phyloP scores from a whole-genome alignment of 345 rosid species.

The Ceriops decandra region DNA sequence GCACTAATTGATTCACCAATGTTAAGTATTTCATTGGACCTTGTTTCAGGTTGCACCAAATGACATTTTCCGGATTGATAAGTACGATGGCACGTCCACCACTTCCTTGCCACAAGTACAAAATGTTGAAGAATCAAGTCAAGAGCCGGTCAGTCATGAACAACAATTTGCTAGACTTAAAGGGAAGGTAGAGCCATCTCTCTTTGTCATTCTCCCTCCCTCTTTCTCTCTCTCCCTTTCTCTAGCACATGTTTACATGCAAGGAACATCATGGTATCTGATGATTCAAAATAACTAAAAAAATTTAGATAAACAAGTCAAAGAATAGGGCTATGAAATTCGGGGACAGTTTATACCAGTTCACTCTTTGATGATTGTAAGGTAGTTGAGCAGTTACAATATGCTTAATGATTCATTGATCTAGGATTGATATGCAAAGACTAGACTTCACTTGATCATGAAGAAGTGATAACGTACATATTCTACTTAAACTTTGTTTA shows the following conservation, averaged over 20 bases:
- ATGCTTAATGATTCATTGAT: too few species aligned
- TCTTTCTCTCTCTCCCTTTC: background rate
- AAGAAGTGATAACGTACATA: too few species aligned
- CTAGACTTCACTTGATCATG: too few species aligned
- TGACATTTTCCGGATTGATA: constrained; percentile 64
- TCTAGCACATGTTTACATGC: background rate
- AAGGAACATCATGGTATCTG: background rate
- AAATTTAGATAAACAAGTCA: background rate
- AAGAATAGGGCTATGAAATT: background rate
- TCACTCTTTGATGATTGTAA: too few species aligned
- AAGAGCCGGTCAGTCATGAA: constrained; percentile 37
- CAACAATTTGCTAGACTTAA: constrained; percentile 33
- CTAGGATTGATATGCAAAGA: too few species aligned
- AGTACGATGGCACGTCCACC: constrained; percentile 45
- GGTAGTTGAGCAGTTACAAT: too few species aligned
- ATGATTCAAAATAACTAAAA: background rate
- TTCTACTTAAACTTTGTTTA: too few species aligned
- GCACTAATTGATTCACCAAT: background rate
- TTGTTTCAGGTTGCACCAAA: constrained; percentile 69
- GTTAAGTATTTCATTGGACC: constrained; percentile 15
- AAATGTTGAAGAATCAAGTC: constrained; percentile 41
- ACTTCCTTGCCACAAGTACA: constrained; percentile 36
- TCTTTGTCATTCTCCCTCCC: constrained; percentile 1
- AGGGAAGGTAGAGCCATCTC: constrained; percentile 47
- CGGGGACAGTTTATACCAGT: too few species aligned